Conservation (phyloP, 805 yeast genomes). For the Suhomyces prunicola region DNA sequence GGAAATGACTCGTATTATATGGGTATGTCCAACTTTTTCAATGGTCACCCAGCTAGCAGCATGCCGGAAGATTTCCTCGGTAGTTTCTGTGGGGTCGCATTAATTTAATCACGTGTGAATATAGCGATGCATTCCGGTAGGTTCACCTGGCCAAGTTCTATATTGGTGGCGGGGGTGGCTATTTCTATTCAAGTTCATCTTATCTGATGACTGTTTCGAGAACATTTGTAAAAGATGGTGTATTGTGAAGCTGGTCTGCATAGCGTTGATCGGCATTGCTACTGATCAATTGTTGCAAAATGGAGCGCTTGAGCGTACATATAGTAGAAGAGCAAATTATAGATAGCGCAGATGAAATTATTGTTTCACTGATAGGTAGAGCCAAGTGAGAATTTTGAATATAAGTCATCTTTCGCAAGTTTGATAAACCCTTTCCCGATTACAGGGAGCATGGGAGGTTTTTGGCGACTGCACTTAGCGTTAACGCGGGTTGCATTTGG, state of each 20-base stretch:
- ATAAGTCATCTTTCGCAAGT: background rate
- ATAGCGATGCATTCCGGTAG: background rate
- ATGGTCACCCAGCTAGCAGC: background rate
- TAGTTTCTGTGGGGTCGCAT: constrained; percentile 3
- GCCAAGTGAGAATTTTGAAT: background rate
- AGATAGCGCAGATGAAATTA: too few species aligned
- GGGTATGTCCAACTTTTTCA: background rate
- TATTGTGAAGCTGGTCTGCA: background rate
- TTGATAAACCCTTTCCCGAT: background rate
- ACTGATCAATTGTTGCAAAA: background rate
- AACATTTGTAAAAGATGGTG: too few species aligned
- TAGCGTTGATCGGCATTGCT: background rate
- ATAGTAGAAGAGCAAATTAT: background rate
- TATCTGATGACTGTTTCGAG: too few species aligned
- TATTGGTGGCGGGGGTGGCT: background rate
- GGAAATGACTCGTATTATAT: background rate
- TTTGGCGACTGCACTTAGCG: background rate
- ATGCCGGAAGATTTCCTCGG: constrained; percentile 1
- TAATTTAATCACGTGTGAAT: background rate
- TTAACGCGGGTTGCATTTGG: background rate
- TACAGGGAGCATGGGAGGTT: background rate
- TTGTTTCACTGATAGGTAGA: background rate
- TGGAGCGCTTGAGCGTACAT: background rate
- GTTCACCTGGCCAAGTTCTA: background rate
- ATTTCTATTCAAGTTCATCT: background rate